Evolutionary conservation across 257 asterid species (phyloP), one percentile per base, ranked within the genome.

Genomic region (Salvia miltiorrhiza): DNA sequence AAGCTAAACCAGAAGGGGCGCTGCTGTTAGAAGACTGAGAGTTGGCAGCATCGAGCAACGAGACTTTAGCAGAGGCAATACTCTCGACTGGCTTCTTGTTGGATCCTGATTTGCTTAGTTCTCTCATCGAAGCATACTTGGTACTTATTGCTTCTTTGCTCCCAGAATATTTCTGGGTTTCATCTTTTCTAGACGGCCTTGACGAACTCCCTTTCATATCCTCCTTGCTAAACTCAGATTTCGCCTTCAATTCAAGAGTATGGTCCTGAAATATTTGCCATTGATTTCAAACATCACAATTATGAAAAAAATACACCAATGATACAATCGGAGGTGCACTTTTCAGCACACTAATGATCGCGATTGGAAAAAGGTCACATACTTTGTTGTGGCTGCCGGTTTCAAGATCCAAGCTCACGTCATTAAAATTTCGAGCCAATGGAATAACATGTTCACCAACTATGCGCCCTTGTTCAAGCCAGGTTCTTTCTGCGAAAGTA

Each of bases 361-460:
- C 35, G 4, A 4, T 6, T 30, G n/a, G 35, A 0, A 77, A 30
- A 57, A 76, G 60, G 76, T 53, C 53, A 71, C 95, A 73, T 92
- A 92, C 98, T 19, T 59, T 77, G 77, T 69, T 76, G 71, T 50
- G 76, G 74, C 43, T 69, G 62, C 88, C 92, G 19, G 95, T 82
- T 74, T 94, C 99, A 39, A 94, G 74, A 88, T 94, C 97, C 77
- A 78, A 41, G 70, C 72, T 75, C 79, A 65, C 56, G 28, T 82
- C 93, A 70, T 91, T 94, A 84, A 91, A 94, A 81, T 91, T 94
- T 82, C 97, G 82, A 40, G 99, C 99, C 87, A 94, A 77, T 8
- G 97, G 99, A 67, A 94, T 84, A 53, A 94, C 92, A 84, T 88
- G 99, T 75, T 94, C 99, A 26, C 99, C 99, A 71, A 94, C 83